A percentile compares a stretch with the other conserved stretches of the same genome.
Evolutionary conservation across 2,329 filamentous ascomycete species (phyloP).

Genomic region (Teratosphaeriaceae sp.): DNA sequence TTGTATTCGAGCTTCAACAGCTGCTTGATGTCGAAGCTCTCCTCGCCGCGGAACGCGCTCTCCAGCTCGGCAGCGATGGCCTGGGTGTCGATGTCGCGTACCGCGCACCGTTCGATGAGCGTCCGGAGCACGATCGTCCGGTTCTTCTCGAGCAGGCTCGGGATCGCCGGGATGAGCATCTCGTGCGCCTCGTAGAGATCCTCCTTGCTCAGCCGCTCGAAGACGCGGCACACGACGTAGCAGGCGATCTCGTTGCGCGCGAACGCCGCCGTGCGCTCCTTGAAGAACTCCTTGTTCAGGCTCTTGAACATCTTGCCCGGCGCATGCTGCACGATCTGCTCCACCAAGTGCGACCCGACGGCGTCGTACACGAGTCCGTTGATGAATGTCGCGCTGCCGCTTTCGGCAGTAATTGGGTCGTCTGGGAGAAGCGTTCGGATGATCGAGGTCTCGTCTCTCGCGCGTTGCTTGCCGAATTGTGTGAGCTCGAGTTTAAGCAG

Average conservation of each 20-base stretch:
- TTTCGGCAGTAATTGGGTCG: conserved; percentile 65
- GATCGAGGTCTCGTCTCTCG: conserved; percentile 60
- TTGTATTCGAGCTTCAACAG: conserved; percentile 52
- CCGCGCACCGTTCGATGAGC: conserved; percentile 73
- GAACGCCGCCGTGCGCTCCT: conserved; percentile 69
- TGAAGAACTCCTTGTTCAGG: conserved; percentile 73
- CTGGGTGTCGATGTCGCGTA: conserved; percentile 54
- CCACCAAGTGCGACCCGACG: conserved; percentile 82
- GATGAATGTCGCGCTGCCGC: conserved; percentile 72
- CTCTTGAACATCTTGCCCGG: conserved; percentile 89
- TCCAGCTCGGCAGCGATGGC: conserved; percentile 53
- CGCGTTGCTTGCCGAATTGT: conserved; percentile 60
- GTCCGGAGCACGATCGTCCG: conserved; percentile 74
- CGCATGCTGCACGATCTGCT: conserved; percentile 72
- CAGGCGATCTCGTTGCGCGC: conserved; percentile 85
- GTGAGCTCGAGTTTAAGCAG: conserved; percentile 80
- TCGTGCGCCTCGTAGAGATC: conserved; percentile 69
- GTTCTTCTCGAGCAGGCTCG: conserved; percentile 64
- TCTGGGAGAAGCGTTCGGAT: conserved; percentile 74
- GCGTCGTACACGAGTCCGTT: conserved; percentile 83
- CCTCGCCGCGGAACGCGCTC: conserved; percentile 46
- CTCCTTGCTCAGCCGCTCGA: conserved; percentile 80
- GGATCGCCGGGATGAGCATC: conserved; percentile 65
- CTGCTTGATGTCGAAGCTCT: conserved; percentile 50
- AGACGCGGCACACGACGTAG: conserved; percentile 75